These are phyloP conservation scores for Pseudogymnoascus sp. DNA, from an alignment of 2,329 filamentous ascomycete species.

Conservation along the genomic window DNA sequence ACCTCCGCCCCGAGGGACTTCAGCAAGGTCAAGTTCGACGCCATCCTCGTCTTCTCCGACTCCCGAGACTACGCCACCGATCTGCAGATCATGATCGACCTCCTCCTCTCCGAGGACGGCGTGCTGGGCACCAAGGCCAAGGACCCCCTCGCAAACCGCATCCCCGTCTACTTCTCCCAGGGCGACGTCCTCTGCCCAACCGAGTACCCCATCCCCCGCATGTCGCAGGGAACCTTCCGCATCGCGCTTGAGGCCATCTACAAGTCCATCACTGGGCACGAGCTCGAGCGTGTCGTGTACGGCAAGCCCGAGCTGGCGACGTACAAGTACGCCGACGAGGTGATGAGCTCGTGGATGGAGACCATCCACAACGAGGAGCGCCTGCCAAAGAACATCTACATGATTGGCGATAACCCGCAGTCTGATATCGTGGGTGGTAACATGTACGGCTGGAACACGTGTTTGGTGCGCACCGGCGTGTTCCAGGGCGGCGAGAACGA, in stretches of 20 bases:
- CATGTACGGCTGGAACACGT: constrained; percentile 78
- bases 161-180: constrained; percentile 68
- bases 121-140: constrained; percentile 55
- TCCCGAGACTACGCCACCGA: constrained; percentile 67
- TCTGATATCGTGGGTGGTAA: constrained; percentile 70
- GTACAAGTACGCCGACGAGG: constrained; percentile 72
- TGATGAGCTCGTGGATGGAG: constrained; percentile 67
- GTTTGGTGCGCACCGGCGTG: constrained; percentile 67
- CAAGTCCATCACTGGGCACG: constrained; percentile 58
- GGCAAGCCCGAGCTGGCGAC: constrained; percentile 67
- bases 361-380: constrained; percentile 64
- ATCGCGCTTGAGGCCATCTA: constrained; percentile 68
- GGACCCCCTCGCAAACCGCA: constrained; percentile 56
- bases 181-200: constrained; percentile 57
- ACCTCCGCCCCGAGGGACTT: constrained; percentile 64
- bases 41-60: constrained; percentile 68
- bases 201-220: constrained; percentile 56
- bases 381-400: constrained; percentile 63
- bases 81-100: constrained; percentile 68
- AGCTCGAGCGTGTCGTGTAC: constrained; percentile 68
- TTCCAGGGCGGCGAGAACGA: constrained; percentile 72
- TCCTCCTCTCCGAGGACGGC: constrained; percentile 60
- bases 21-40: constrained; percentile 61
- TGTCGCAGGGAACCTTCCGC: constrained; percentile 69
- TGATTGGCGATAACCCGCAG: constrained; percentile 67